A percentile compares a stretch with the other conserved stretches of the same genome.
Conservation (phyloP, 116 monocot genomes). For the Phalaenopsis hybrid region DNA sequence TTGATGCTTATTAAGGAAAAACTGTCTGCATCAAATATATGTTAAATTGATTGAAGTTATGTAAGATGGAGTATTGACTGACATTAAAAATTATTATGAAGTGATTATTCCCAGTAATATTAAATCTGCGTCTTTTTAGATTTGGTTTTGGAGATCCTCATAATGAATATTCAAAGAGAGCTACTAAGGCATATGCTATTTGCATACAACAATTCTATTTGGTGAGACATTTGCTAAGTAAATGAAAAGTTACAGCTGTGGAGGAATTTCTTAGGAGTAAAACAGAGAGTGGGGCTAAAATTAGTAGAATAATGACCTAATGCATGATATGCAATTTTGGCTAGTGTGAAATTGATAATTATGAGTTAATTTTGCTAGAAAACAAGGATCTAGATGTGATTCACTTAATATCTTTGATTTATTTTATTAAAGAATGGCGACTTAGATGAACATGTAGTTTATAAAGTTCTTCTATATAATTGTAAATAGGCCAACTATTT, state of each 20-base stretch:
- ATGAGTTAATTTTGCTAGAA: not conserved
- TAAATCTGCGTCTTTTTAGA: too few relatives aligned
- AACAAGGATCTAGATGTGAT: not conserved
- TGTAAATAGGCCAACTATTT: not conserved
- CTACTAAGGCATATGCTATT: not conserved
- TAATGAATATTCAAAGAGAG: not conserved
- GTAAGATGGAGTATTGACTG: too few relatives aligned
- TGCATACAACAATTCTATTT: not conserved
- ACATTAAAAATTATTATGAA: too few relatives aligned
- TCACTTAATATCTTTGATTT: not conserved
- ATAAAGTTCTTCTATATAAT: not conserved
- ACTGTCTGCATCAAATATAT: too few relatives aligned
- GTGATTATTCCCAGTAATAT: too few relatives aligned
- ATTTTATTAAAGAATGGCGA: not conserved
- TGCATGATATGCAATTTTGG: not conserved
- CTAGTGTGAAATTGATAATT: not conserved
- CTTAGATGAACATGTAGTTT: not conserved
- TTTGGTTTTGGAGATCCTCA: too few relatives aligned
- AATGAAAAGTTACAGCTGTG: too few relatives aligned
- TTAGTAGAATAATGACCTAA: not conserved
- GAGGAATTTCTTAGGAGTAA: not conserved
- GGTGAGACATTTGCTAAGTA: not conserved
- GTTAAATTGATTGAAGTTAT: too few relatives aligned
- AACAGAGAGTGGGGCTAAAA: not conserved
- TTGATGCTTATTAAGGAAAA: too few relatives aligned